These are phyloP conservation scores for Parietichytrium sp. DNA, from an alignment of 108 stramenopile genomes.

Conservation along the genomic window DNA sequence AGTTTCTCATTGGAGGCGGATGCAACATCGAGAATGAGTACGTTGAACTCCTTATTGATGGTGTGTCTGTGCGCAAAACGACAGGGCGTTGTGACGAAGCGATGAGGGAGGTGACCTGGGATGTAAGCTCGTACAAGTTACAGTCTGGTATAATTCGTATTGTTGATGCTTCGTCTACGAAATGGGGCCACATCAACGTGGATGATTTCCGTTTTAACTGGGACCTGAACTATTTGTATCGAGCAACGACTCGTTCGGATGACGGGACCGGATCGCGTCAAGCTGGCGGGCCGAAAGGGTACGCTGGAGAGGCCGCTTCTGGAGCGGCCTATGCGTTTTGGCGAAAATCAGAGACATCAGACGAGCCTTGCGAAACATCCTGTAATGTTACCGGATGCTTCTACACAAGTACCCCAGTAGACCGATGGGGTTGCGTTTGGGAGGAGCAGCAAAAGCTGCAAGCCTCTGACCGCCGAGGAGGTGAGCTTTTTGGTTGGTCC, in stretches of 20 bases:
- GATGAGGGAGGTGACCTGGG: constrained; percentile 63
- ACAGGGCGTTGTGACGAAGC: constrained; percentile 72
- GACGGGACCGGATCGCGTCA: constrained; percentile 45
- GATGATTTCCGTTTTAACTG: constrained; percentile 71
- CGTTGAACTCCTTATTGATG: constrained; percentile 78
- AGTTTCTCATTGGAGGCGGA: constrained; percentile 74
- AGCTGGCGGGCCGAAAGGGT: constrained; percentile 42
- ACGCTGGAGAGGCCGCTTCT: constrained; percentile 55
- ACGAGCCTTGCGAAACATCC: background rate
- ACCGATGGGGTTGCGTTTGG: constrained; percentile 63
- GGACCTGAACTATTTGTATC: background rate
- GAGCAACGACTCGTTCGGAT: constrained; percentile 35
- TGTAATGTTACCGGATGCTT: constrained; percentile 12
- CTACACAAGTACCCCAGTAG: background rate
- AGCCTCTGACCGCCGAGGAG: constrained; percentile 66
- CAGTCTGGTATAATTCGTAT: constrained; percentile 69
- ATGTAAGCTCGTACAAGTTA: constrained; percentile 56
- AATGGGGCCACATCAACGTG: constrained; percentile 78
- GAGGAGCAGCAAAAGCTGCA: constrained; percentile 58
- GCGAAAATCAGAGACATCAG: constrained; percentile 31
- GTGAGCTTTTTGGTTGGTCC: constrained; percentile 62
- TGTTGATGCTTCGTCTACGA: constrained; percentile 60
- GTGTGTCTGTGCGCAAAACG: constrained; percentile 59
- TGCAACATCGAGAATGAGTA: constrained; percentile 68
- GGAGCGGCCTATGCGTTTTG: constrained; percentile 72